phyloP scores from a whole-genome alignment of 805 yeast genomes.

The Myxozyma mucilagina region DNA sequence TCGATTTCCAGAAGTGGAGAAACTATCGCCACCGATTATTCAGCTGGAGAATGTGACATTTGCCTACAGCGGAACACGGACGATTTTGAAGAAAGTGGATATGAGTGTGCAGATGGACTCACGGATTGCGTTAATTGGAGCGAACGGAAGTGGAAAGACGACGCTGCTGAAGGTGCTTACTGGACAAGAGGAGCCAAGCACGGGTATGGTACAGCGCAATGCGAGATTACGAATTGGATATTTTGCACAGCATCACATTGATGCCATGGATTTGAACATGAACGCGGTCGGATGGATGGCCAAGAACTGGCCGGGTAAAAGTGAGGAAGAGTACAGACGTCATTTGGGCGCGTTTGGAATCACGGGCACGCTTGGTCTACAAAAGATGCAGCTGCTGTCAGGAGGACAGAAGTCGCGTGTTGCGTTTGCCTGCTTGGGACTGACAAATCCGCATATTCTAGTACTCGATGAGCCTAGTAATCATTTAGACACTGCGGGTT shows the following conservation, averaged over 20 bases:
- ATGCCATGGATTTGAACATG: slow-evolving; percentile 83
- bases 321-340: slow-evolving; percentile 95
- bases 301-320: slow-evolving; percentile 81
- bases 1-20: slow-evolving; percentile 94
- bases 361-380: slow-evolving; percentile 89
- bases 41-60: slow-evolving; percentile 85
- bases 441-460: slow-evolving; percentile 85
- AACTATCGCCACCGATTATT: slow-evolving; percentile 87
- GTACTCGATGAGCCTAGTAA: slow-evolving; percentile 97
- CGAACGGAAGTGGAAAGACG: slow-evolving; percentile 99
- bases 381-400: slow-evolving; percentile 82
- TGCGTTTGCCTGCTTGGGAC: slow-evolving; percentile 93
- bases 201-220: slow-evolving; percentile 78
- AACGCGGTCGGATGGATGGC: slow-evolving; percentile 97
- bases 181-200: slow-evolving; percentile 70
- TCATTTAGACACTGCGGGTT: slow-evolving; percentile 96
- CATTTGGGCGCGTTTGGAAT: slow-evolving; percentile 97
- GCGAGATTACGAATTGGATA: slow-evolving; percentile 90
- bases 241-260: slow-evolving; percentile 98
- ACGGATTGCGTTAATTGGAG: slow-evolving; percentile 95
- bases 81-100: slow-evolving; percentile 74
- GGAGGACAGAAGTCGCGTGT: slow-evolving; percentile 99
- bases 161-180: slow-evolving; percentile 84
- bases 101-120: slow-evolving; percentile 91
- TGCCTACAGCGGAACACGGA: slow-evolving; percentile 66